Evolutionary conservation across 2,329 filamentous ascomycete genomes (phyloP).

Genomic region (Alternaria angustiovoidea): DNA sequence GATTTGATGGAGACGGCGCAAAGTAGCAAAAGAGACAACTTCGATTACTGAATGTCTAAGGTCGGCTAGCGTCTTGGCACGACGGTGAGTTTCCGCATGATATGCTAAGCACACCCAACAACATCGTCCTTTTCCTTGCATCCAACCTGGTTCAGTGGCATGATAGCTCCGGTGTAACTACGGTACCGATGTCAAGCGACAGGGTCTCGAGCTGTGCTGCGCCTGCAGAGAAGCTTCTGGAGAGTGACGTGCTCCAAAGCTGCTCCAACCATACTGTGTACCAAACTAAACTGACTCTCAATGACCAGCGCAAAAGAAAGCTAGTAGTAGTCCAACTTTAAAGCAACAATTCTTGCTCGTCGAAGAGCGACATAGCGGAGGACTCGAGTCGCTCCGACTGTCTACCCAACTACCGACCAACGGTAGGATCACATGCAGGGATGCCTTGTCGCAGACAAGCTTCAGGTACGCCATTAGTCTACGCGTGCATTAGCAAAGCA

Average conservation of each 20-base stretch:
- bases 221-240: slow-evolving; percentile 2
- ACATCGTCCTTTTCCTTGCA: neutral
- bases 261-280: too few species aligned
- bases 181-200: neutral
- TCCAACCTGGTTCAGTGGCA: neutral
- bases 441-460: neutral
- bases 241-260: too few species aligned
- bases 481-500: slow-evolving; percentile 5
- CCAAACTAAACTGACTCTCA: too few species aligned
- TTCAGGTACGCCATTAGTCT: neutral
- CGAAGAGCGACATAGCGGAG: neutral
- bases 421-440: neutral
- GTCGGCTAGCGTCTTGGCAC: neutral
- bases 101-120: slow-evolving; percentile 14
- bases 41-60: neutral
- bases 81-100: slow-evolving; percentile 8
- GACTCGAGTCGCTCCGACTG: neutral
- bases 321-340: too few species aligned
- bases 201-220: neutral
- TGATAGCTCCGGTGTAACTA: neutral
- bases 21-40: neutral
- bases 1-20: neutral
- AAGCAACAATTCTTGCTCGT: too few species aligned
- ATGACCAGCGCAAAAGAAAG: too few species aligned
- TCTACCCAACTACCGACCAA: neutral